phyloP scores from a whole-genome alignment of 2,329 filamentous ascomycete species.

The Niveomyces coronatus region DNA sequence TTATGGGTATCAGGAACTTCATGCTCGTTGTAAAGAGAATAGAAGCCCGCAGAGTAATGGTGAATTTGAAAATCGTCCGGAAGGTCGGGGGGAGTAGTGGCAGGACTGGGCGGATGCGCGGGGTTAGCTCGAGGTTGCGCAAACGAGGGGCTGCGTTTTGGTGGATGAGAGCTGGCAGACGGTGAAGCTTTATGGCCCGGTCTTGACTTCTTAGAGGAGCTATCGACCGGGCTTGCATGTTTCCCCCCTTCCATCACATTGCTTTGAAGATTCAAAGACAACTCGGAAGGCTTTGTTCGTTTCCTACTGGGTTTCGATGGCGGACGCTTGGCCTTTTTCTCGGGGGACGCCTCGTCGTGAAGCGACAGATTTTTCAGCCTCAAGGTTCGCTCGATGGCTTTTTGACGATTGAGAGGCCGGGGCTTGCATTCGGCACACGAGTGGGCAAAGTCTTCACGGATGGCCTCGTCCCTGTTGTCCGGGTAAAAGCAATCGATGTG shows the following conservation, averaged over 20 bases:
- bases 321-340: slow-evolving; percentile 65
- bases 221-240: slow-evolving; percentile 33
- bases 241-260: slow-evolving; percentile 47
- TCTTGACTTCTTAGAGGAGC: slow-evolving; percentile 70
- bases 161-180: slow-evolving; percentile 60
- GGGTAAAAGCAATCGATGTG: slow-evolving; percentile 95
- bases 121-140: slow-evolving; percentile 51
- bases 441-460: slow-evolving; percentile 65
- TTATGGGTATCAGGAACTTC: slow-evolving; percentile 51
- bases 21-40: slow-evolving; percentile 59
- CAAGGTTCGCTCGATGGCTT: slow-evolving; percentile 62
- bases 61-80: slow-evolving; percentile 54
- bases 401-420: slow-evolving; percentile 59
- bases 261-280: slow-evolving; percentile 57
- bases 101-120: slow-evolving; percentile 59
- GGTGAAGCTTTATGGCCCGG: slow-evolving; percentile 69
- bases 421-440: slow-evolving; percentile 85
- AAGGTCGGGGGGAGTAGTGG: slow-evolving; percentile 60
- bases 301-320: slow-evolving; percentile 80
- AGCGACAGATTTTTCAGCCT: slow-evolving; percentile 38
- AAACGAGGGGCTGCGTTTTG: slow-evolving; percentile 54
- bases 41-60: slow-evolving; percentile 65
- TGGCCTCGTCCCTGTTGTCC: slow-evolving; percentile 58
- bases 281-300: slow-evolving; percentile 52
- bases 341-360: slow-evolving; percentile 38